Evolutionary conservation across 1,139 yeast genomes (phyloP).

Genomic region (Geotrichum bryndzae): DNA sequence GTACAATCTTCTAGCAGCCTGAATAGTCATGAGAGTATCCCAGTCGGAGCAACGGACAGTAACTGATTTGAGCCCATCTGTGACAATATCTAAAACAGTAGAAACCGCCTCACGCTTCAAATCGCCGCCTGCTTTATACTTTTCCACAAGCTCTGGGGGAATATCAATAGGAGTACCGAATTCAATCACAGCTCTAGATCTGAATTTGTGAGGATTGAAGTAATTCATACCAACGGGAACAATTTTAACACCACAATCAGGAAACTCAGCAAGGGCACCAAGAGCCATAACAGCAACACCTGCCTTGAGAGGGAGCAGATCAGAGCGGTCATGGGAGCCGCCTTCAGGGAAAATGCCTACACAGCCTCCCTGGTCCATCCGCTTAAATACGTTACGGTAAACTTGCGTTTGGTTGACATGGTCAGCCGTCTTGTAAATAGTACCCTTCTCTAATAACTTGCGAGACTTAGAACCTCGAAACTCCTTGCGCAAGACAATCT

Average conservation of each 20-base stretch:
- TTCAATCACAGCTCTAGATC: conserved; percentile 91
- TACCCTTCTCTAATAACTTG: conserved; percentile 41
- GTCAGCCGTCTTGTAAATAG: conserved; percentile 66
- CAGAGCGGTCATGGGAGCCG: conserved; percentile 93
- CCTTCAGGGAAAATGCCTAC: conserved; percentile 98
- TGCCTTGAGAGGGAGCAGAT: conserved; percentile 83
- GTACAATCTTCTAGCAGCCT: conserved; percentile 86
- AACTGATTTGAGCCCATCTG: conserved; percentile 75
- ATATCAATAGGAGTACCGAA: conserved; percentile 86
- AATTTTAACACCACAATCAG: conserved; percentile 68
- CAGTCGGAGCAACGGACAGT: conserved; percentile 90
- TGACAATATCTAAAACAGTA: conserved; percentile 60
- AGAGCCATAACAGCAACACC: conserved; percentile 98
- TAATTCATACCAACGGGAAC: conserved; percentile 97
- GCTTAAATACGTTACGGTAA: conserved; percentile 75
- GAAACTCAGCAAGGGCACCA: conserved; percentile 71
- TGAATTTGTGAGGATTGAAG: conserved; percentile 89
- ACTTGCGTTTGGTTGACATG: conserved; percentile 81
- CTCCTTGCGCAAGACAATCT: conserved; percentile 62
- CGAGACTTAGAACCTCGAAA: conserved; percentile 51
- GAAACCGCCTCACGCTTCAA: conserved; percentile 64
- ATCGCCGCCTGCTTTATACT: conserved; percentile 53
- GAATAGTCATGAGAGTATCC: conserved; percentile 86
- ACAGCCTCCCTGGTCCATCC: conserved; percentile 71
- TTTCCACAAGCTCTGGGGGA: conserved; percentile 53